phyloP scores from a whole-genome alignment of 2,329 filamentous ascomycete species.

The Colletotrichum spaethianum region DNA sequence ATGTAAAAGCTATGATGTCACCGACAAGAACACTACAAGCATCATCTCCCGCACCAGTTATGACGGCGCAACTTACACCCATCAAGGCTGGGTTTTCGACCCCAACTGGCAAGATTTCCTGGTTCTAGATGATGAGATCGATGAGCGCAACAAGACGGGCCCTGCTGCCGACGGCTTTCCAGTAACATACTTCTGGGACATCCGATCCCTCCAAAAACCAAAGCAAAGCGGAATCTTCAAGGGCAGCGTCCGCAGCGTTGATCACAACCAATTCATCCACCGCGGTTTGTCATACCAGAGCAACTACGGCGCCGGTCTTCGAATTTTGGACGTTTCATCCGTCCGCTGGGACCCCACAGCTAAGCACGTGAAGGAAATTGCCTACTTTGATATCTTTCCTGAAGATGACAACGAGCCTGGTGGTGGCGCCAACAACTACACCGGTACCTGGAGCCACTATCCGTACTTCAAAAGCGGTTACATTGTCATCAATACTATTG shows the following conservation, averaged over 20 bases:
- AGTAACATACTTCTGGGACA: slow-evolving; percentile 67
- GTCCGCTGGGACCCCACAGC: slow-evolving; percentile 59
- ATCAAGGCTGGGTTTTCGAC: slow-evolving; percentile 70
- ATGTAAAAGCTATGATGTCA: slow-evolving; percentile 61
- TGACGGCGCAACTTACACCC: slow-evolving; percentile 69
- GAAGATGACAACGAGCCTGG: slow-evolving; percentile 40
- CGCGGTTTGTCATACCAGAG: slow-evolving; percentile 62
- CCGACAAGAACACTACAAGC: slow-evolving; percentile 60
- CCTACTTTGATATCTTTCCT: slow-evolving; percentile 42
- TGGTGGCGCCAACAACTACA: slow-evolving; percentile 52
- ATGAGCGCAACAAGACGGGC: slow-evolving; percentile 59
- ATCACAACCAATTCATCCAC: slow-evolving; percentile 64
- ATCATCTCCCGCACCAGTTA: slow-evolving; percentile 68
- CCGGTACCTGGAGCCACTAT: slow-evolving; percentile 60
- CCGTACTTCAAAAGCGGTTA: slow-evolving; percentile 57
- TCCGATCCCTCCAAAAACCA: slow-evolving; percentile 57
- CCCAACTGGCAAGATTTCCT: slow-evolving; percentile 60
- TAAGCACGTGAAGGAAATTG: slow-evolving; percentile 56
- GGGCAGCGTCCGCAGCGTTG: slow-evolving; percentile 56
- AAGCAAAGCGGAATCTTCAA: slow-evolving; percentile 59
- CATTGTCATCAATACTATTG: slow-evolving; percentile 64
- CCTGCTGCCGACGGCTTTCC: slow-evolving; percentile 59
- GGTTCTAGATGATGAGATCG: slow-evolving; percentile 67
- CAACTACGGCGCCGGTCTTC: slow-evolving; percentile 64
- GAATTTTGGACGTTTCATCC: slow-evolving; percentile 54